Conservation (phyloP, 2,329 filamentous ascomycete species). For the Exophiala dermatitidis region DNA sequence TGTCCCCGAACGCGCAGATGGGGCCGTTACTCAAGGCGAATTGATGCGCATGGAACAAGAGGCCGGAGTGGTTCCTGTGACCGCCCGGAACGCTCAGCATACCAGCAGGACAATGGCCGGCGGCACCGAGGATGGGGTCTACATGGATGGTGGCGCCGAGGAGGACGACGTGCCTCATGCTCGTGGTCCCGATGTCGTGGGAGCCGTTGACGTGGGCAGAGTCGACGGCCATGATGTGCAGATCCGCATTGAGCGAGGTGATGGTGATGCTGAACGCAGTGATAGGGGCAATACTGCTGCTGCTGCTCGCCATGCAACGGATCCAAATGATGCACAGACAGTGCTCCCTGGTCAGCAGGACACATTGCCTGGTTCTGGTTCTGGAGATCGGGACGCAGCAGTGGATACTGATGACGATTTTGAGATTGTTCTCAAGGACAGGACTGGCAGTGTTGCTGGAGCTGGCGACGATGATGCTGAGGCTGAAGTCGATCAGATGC, state of each 20-base stretch:
- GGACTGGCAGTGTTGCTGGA: slow-evolving; percentile 1
- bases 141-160: slow-evolving; percentile 44
- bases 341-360: slow-evolving; percentile 12
- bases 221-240: slow-evolving; percentile 50
- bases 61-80: slow-evolving; percentile 67
- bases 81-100: slow-evolving; percentile 36
- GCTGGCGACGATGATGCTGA: no score
- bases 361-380: not conserved
- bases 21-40: slow-evolving; percentile 72
- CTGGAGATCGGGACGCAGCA: not conserved
- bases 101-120: slow-evolving; percentile 23
- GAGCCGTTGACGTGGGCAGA: slow-evolving; percentile 77
- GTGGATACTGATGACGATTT: slow-evolving; percentile 20
- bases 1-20: slow-evolving; percentile 34
- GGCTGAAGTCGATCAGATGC: slow-evolving; percentile 16
- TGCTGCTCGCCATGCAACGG: slow-evolving; percentile 1
- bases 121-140: slow-evolving; percentile 33
- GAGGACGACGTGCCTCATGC: slow-evolving; percentile 61
- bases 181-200: slow-evolving; percentile 75
- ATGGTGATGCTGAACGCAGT: not conserved
- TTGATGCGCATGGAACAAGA: slow-evolving; percentile 79
- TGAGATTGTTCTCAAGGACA: slow-evolving; percentile 20
- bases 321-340: slow-evolving; percentile 21
- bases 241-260: slow-evolving; percentile 31
- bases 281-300: no score